These are phyloP conservation scores for Aspergillus conjunctus DNA, from an alignment of 495 filamentous ascomycete species.

Conservation along the genomic window DNA sequence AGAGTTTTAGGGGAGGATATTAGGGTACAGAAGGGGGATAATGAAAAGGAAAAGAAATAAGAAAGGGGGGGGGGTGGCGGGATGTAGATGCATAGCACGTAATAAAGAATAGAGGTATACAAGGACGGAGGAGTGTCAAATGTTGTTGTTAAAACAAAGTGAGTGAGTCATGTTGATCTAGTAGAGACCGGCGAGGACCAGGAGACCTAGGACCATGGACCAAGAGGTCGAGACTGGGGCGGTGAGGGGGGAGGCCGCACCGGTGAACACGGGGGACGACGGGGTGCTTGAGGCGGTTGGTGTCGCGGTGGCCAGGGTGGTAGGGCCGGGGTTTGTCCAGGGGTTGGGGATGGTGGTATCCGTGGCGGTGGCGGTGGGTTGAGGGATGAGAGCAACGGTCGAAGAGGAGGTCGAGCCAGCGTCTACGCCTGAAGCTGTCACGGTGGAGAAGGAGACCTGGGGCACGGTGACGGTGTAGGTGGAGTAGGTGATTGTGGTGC, in stretches of 20 bases:
- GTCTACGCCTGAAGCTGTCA: constrained; percentile 30
- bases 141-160: neutral
- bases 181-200: constrained; percentile 13
- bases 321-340: constrained; percentile 10
- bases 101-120: neutral
- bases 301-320: constrained; percentile 9
- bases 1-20: constrained; percentile 7
- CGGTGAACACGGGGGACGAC: constrained; percentile 7
- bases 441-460: constrained; percentile 71
- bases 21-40: neutral
- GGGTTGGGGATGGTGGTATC: constrained; percentile 17
- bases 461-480: constrained; percentile 71
- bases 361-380: constrained; percentile 2
- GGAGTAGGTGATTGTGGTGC: constrained; percentile 64
- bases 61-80: too few species aligned
- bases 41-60: neutral
- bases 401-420: constrained; percentile 20
- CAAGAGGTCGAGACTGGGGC: constrained; percentile 11
- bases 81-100: neutral
- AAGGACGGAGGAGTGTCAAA: neutral
- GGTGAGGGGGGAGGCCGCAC: constrained; percentile 12
- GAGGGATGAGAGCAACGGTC: constrained; percentile 29
- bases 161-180: neutral
- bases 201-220: constrained; percentile 10
- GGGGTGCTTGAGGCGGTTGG: neutral